Evolutionary conservation across 2,329 filamentous ascomycete genomes (phyloP), one percentile per base, ranked within the genome.

Genomic region (Colletotrichum navitas): DNA sequence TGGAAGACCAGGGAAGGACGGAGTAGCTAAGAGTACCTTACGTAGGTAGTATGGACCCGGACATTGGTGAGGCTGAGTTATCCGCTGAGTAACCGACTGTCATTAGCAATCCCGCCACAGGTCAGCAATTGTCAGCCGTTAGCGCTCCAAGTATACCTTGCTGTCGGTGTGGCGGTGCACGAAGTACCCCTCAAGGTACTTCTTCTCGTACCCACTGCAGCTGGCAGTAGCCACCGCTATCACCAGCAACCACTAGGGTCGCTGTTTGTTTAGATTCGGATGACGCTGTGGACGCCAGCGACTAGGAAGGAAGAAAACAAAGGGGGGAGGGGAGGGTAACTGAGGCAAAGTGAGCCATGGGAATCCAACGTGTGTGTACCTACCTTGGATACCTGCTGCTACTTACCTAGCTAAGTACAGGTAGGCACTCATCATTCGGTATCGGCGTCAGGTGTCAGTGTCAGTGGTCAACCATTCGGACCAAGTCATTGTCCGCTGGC

Each of bases 1-100:
- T 70, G 49, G 71, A 68, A 71, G 66, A 68, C 59, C 56, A 64
- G 64, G 58, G 68, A 68, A 72, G 26, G 16, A 16, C 34, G 24
- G 26, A n/a, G 47, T 16, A 18, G 34, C 5, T 11, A 21, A 21
- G 18, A 11, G 11, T 11, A n/a, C 8, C 10, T 11, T 36, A 36
- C 34, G 10, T 36, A 11, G 34, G 10, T 36, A 11, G 34, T 36
- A 2, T 2, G 8, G 34, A 8, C 8, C 41, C 41, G n/a, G 32
- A 39, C 32, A 39, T 29, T 63, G 18, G 59, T 67, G 70, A 71
- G 63, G 63, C 59, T 65, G 52, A 65, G 14, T 54, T 34, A 32
- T 29, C 16, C 26, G 59, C 69, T 72, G 66, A 65, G 45, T 69
- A 69, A 70, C 49, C 21, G 8, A 16, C 5, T 34, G 12, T 14